Evolutionary conservation across 345 rosid species (phyloP), one percentile per base, ranked within the genome.

Genomic region (Mangifera indica): DNA sequence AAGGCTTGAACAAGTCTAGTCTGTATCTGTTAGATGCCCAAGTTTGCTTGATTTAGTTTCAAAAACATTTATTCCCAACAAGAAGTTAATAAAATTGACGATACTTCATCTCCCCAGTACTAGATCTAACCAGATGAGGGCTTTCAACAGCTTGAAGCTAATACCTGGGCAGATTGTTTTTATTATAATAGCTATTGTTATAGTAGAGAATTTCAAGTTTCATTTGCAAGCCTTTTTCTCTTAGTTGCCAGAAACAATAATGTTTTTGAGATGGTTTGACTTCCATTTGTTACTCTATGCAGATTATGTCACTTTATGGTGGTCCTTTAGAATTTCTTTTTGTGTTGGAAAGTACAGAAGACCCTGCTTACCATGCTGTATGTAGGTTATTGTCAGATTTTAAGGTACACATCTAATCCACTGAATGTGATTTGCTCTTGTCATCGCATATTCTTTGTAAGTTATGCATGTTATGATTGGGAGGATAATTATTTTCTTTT

Each of bases 291-390:
- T 46, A 42, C 48, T 71, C 48, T 44, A 74, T 82, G 85, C 89
- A 95, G 98, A 86, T 95, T 72, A 95, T 94, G 49, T 92, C 98
- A 77, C 98, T 95, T 49, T 95, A 95, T 80, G 99, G 99, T 53
- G 99, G 99, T 72, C 98, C 96, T 66, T 44, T 92, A 60, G 98
- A 95, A 72, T 95, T 95, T 77, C 86, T 89, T 72, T 95, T 95
- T 64, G 79, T 95, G 49, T 92, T 92, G 70, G 99, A 95, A 82
- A 95, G 98, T 77, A 84, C 82, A 44, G 93, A 95, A 83, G 99
- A 95, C 73, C 99, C 96, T 69, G 98, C 97, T 44, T 92, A 95
- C 79, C 87, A 74, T 74, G 93, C 91, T 57, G 85, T 86, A 42
- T 83, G 83, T 42, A 80, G 81, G 78, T 83, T 95, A 64, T 53